A percentile compares a stretch with the other conserved stretches of the same genome.
Conservation (phyloP, 305 asterid species). For the Fraxinus baroniana region DNA sequence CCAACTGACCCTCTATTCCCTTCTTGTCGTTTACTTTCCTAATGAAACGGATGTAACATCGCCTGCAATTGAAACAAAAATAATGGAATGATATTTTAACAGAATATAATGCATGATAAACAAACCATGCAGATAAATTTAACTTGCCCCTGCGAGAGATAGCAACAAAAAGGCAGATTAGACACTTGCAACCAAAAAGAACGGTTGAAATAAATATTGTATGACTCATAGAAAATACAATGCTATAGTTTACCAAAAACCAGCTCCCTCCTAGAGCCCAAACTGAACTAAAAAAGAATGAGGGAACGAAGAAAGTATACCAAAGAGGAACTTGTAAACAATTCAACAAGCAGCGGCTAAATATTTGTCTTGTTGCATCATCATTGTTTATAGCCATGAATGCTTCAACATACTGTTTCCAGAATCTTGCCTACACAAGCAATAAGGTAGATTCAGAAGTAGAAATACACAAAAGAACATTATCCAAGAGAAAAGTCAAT, state of each 20-base stretch:
- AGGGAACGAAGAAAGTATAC: constrained; percentile 33
- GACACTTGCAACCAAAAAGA: not conserved
- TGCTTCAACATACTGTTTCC: constrained; percentile 97
- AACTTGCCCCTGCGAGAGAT: not conserved
- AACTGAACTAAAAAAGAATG: constrained; percentile 9
- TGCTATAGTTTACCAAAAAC: not conserved
- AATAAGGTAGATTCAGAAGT: constrained; percentile 22
- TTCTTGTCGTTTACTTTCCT: constrained; percentile 81
- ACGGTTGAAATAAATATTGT: not conserved
- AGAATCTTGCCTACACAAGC: constrained; percentile 67
- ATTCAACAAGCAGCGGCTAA: constrained; percentile 89
- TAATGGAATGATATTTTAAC: not conserved
- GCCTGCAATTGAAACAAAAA: constrained; percentile 50
- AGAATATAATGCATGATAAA: not conserved
- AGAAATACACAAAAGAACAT: not conserved
- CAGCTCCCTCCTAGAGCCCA: constrained; percentile 16
- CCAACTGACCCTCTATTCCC: constrained; percentile 89
- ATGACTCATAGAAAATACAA: not conserved
- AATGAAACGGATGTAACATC: constrained; percentile 88
- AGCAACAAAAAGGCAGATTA: not conserved
- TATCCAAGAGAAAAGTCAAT: not conserved
- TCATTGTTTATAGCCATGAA: constrained; percentile 84
- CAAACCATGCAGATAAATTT: not conserved
- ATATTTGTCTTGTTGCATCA: constrained; percentile 78
- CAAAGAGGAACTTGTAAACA: constrained; percentile 91